Evolutionary conservation across 192 early-diverging fungal species (phyloP), one percentile per base, ranked within the genome.

Genomic region (Helicostylum pulchrum): DNA sequence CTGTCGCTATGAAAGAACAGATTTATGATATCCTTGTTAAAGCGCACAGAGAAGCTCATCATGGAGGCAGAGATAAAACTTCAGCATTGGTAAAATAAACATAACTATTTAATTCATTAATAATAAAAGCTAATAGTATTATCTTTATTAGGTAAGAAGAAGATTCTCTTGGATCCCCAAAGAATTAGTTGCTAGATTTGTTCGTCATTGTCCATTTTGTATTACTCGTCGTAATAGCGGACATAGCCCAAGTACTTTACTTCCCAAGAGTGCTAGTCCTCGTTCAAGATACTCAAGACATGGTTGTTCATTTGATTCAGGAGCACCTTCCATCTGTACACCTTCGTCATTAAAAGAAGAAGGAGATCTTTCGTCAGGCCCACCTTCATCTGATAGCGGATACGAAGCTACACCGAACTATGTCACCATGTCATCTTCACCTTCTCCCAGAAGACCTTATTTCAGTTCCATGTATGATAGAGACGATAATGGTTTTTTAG

Each of bases 11-110:
- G 26, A 77, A 74, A 50, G 80, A 83, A 50, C 72, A 79, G 12
- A 67, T 83, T 7, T 83, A 83, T 49, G 68, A 77, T 36, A 79
- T 83, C 0, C 55, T 83, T 11, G 74, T 83, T 3, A 68, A 77
- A 26, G 78, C 78, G n/a, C 80, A 83, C 46, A 44, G 78, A 42
- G 73, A 83, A 61, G 74, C 76, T 11, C 77, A 79, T 19, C 80
- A 83, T 62, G 80, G 78, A 44, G 80, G 80, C 9, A 53, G 80
- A 51, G 80, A 83, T 63, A 83, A 83, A 64, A 83, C 80, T n/a
- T 83, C 80, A 45, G 76, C 80, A 19, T 75, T 80, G 74, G 80
- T 80, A 67, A 60, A 31, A 54, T 36, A 26, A 14, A 45, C 26
- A 43, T 30, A 61, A 61, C 20, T 0, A 31, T 48, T 23, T 17